Percentiles rank a stretch among this genome's conserved stretches.
These are phyloP conservation scores for Coemansia sp. DNA, from an alignment of 192 early-diverging fungal species.

Conservation along the genomic window DNA sequence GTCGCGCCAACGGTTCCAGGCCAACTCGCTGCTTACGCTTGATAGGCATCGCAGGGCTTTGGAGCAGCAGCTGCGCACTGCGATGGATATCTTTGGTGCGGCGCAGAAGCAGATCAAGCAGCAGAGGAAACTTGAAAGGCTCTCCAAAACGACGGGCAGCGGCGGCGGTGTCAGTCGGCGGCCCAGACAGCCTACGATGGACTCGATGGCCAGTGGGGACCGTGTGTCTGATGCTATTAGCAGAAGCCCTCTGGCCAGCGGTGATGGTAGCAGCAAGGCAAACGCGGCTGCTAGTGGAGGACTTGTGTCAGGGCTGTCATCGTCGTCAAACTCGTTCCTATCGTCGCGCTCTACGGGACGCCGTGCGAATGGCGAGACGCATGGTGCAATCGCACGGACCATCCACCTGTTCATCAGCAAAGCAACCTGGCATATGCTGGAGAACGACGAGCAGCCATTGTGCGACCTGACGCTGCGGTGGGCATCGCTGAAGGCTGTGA, in stretches of 20 bases:
- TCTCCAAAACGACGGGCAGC: background rate
- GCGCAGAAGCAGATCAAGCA: conserved; percentile 50
- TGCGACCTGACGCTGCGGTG: conserved; percentile 70
- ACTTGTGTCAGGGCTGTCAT: background rate
- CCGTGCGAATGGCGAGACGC: conserved; percentile 48
- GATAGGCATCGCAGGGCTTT: conserved; percentile 45
- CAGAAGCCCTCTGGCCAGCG: background rate
- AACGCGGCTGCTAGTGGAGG: background rate
- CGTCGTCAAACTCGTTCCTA: conserved; percentile 8
- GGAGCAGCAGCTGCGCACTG: conserved; percentile 52
- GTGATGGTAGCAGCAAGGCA: background rate
- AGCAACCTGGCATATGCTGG: conserved; percentile 74
- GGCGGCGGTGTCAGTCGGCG: background rate
- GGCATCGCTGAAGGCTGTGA: conserved; percentile 67
- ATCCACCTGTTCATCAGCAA: conserved; percentile 64
- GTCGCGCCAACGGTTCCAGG: conserved; percentile 21
- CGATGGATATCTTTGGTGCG: conserved; percentile 52
- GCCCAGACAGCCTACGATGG: background rate
- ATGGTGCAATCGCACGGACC: conserved; percentile 57
- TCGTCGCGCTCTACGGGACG: conserved; percentile 24
- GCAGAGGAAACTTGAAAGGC: conserved; percentile 11
- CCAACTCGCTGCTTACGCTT: conserved; percentile 39
- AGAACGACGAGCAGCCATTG: conserved; percentile 63
- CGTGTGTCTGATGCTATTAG: background rate
- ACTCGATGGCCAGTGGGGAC: background rate